Evolutionary conservation across 2,329 filamentous ascomycete species (phyloP).

Genomic region (Gyromitra esculenta): DNA sequence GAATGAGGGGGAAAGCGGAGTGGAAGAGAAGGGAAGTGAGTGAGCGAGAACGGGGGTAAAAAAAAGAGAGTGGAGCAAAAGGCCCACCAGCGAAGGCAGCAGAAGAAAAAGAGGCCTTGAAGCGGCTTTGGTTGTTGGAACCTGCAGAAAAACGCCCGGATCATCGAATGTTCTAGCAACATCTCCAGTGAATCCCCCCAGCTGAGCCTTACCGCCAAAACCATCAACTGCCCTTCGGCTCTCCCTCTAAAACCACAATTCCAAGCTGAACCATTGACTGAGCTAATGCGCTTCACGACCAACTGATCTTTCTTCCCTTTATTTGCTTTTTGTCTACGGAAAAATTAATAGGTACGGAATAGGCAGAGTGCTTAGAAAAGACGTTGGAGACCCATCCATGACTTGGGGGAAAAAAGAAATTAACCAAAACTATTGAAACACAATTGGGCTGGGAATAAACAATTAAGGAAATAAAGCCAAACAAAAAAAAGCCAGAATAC

Average conservation of each 20-base stretch:
- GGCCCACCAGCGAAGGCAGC: conserved; percentile 54
- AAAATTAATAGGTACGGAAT: conserved; percentile 42
- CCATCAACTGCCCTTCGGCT: conserved; percentile 4
- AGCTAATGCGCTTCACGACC: conserved; percentile 8
- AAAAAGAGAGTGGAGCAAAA: conserved; percentile 44
- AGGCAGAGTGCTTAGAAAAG: not conserved
- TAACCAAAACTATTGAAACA: conserved; percentile 25
- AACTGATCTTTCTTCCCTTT: conserved; percentile 33
- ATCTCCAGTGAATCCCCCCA: conserved; percentile 38
- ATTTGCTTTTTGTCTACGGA: conserved; percentile 39
- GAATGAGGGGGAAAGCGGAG: conserved; percentile 38
- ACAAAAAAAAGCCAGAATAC: conserved; percentile 7
- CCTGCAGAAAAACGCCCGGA: conserved; percentile 31
- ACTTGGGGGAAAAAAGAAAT: conserved; percentile 14
- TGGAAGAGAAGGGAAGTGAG: conserved; percentile 27
- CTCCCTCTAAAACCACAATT: not conserved
- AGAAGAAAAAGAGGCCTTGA: conserved; percentile 42
- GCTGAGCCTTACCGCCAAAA: conserved; percentile 25
- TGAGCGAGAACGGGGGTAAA: not conserved
- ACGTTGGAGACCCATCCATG: conserved; percentile 12
- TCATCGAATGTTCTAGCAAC: conserved; percentile 54
- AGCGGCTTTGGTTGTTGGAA: conserved; percentile 28
- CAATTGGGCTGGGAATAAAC: conserved; percentile 16
- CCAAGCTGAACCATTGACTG: not conserved
- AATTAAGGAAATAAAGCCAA: conserved; percentile 27